Percentiles rank a stretch among this genome's conserved stretches.
Conservation (phyloP, 1,284 basidiomycete species). For the Tausonia pullulans region DNA sequence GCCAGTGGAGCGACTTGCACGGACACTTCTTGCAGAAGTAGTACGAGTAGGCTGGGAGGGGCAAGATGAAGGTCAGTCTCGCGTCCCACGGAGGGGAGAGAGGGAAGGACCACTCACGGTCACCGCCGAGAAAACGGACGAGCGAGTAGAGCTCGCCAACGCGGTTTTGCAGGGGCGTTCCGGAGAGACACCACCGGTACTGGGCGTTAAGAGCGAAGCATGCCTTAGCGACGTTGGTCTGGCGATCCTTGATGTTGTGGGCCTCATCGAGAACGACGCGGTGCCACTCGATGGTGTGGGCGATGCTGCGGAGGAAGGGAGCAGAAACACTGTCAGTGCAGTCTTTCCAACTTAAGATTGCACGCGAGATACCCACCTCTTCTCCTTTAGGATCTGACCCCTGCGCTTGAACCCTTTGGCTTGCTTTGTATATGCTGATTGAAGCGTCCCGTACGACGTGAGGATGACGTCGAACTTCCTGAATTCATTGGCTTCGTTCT, state of each 20-base stretch:
- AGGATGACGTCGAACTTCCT: conserved; percentile 74
- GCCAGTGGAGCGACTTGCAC: conserved; percentile 73
- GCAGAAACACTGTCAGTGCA: too few species aligned
- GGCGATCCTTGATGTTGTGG: conserved; percentile 93
- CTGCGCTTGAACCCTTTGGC: conserved; percentile 82
- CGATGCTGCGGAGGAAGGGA: neutral
- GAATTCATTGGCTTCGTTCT: conserved; percentile 49
- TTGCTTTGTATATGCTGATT: conserved; percentile 88
- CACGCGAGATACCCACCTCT: conserved; percentile 39
- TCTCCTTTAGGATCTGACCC: conserved; percentile 75
- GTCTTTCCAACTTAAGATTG: neutral
- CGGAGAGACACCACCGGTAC: conserved; percentile 91
- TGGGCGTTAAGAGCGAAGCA: conserved; percentile 75
- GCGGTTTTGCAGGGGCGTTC: conserved; percentile 90
- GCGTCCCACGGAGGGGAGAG: neutral
- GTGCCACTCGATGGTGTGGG: conserved; percentile 82
- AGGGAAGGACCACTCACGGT: conserved; percentile 50
- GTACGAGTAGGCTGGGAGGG: conserved; percentile 41
- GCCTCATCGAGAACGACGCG: conserved; percentile 85
- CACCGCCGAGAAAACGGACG: conserved; percentile 75
- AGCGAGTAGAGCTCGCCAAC: conserved; percentile 97
- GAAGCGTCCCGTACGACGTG: conserved; percentile 60
- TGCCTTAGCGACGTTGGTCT: conserved; percentile 92
- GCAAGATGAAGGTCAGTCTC: neutral
- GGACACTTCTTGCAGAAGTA: conserved; percentile 71